phyloP scores from a whole-genome alignment of 2,329 filamentous ascomycete genomes.

The Aspergillus neoniger region DNA sequence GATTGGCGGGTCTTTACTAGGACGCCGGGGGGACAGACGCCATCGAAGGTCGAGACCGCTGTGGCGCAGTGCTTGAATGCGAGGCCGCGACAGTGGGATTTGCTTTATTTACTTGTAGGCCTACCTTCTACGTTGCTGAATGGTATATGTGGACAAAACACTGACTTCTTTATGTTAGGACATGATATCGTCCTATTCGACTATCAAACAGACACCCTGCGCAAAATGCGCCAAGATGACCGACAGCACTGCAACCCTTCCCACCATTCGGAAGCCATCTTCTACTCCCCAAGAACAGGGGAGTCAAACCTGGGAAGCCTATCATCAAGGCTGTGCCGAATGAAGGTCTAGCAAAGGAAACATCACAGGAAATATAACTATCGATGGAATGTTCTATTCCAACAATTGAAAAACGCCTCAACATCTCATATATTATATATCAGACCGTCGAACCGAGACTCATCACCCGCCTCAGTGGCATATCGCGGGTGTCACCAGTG shows the following conservation, averaged over 20 bases:
- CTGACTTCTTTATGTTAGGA: conserved; percentile 29
- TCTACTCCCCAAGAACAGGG: conserved; percentile 16
- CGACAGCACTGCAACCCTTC: conserved; percentile 42
- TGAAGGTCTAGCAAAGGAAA: neutral
- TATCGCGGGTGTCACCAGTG: no score
- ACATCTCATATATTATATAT: no score
- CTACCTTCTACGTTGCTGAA: neutral
- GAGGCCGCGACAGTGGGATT: conserved; percentile 42
- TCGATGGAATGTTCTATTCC: no score
- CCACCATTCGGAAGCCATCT: conserved; percentile 37
- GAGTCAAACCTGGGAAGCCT: conserved; percentile 37
- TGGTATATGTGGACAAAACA: no score
- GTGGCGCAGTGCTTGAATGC: conserved; percentile 40
- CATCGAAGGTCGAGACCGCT: conserved; percentile 37
- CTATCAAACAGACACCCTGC: conserved; percentile 44
- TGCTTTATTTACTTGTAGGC: conserved; percentile 40
- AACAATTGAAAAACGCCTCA: no score
- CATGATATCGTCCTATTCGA: conserved; percentile 45
- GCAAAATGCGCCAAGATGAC: conserved; percentile 42
- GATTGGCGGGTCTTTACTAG: conserved; percentile 40
- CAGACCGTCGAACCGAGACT: no score
- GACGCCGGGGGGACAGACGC: conserved; percentile 24
- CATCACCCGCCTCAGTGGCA: no score
- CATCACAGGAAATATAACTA: neutral
- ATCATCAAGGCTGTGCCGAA: conserved; percentile 34